These are phyloP conservation scores for Solanum virginianum DNA, from an alignment of 257 asterid genomes.

Conservation along the genomic window DNA sequence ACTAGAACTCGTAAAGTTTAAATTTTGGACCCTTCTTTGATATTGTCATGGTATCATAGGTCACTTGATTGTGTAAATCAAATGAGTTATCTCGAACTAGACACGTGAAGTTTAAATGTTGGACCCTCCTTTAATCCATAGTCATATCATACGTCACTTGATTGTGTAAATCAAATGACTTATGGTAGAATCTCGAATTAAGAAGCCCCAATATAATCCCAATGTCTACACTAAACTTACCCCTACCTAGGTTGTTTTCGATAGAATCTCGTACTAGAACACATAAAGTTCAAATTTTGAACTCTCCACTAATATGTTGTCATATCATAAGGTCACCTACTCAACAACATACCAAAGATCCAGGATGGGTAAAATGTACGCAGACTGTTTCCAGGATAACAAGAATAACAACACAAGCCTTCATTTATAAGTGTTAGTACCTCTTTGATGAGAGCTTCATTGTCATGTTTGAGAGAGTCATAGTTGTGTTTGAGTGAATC, in stretches of 20 bases:
- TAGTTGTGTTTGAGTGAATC: constrained; percentile 53
- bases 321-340: not conserved
- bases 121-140: not conserved
- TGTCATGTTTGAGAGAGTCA: constrained; percentile 43
- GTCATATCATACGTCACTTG: not conserved
- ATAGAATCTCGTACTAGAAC: not conserved
- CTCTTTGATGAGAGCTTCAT: constrained; percentile 53
- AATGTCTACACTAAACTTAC: too few relatives aligned
- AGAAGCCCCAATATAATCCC: not conserved
- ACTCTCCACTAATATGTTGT: not conserved
- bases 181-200: not conserved
- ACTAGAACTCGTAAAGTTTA: not conserved
- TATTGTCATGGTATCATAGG: not conserved
- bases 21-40: not conserved
- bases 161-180: not conserved
- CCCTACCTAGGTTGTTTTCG: not conserved
- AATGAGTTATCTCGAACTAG: not conserved
- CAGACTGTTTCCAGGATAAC: not conserved
- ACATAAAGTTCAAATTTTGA: not conserved
- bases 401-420: not conserved
- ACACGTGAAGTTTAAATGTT: not conserved
- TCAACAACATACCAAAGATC: too few relatives aligned
- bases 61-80: not conserved
- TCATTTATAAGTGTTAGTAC: constrained; percentile 8
- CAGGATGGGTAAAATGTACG: too few relatives aligned